These are phyloP conservation scores for Mediolabrus comicus DNA, from an alignment of 108 stramenopile genomes.

Conservation along the genomic window DNA sequence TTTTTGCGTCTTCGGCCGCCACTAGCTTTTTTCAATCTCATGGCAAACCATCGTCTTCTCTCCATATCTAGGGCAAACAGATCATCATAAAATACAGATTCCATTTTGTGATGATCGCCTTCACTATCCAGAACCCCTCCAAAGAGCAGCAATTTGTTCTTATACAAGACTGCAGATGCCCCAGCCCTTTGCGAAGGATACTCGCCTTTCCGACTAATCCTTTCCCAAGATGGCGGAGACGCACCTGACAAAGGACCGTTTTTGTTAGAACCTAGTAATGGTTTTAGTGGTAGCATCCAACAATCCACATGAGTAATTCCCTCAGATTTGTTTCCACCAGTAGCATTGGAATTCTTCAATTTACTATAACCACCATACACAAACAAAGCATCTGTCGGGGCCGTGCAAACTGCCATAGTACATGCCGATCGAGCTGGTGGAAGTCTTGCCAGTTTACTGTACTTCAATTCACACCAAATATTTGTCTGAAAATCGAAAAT, in stretches of 20 bases:
- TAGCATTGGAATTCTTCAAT: constrained; percentile 54
- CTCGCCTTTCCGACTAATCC: constrained; percentile 65
- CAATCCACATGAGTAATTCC: constrained; percentile 81
- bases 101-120: constrained; percentile 71
- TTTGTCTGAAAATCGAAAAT: constrained; percentile 79
- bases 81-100: constrained; percentile 86
- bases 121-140: constrained; percentile 87
- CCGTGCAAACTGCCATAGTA: constrained; percentile 56
- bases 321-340: constrained; percentile 49
- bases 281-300: constrained; percentile 78
- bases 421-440: constrained; percentile 85
- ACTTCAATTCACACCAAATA: constrained; percentile 80
- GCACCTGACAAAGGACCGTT: constrained; percentile 5
- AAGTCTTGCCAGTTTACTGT: constrained; percentile 63
- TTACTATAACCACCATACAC: constrained; percentile 88
- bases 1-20: constrained; percentile 48
- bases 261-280: constrained; percentile 52
- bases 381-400: constrained; percentile 52
- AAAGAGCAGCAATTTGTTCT: constrained; percentile 72
- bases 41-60: constrained; percentile 83
- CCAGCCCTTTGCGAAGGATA: constrained; percentile 73
- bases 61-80: constrained; percentile 83
- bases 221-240: constrained; percentile 78
- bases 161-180: constrained; percentile 58
- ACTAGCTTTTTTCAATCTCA: constrained; percentile 55